Percentiles rank a stretch among this genome's conserved stretches.
phyloP scores from a whole-genome alignment of 495 filamentous ascomycete species.

The Endocarpon pusillum region DNA sequence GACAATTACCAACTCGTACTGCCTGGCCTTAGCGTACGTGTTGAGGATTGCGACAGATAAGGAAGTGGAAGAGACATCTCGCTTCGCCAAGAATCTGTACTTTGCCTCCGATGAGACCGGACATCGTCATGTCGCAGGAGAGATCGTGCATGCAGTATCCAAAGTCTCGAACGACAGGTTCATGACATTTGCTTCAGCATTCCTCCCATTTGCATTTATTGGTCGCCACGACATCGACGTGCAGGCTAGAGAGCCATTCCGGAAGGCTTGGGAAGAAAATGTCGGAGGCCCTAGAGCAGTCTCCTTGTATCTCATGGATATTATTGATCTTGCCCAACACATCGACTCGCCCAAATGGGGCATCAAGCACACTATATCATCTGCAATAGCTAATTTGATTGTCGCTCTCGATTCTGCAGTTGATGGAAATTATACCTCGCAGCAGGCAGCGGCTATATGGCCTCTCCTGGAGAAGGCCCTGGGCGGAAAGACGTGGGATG shows the following conservation, averaged over 20 bases:
- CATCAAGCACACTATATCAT: slow-evolving; percentile 72
- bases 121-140: slow-evolving; percentile 54
- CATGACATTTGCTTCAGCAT: slow-evolving; percentile 49
- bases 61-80: slow-evolving; percentile 46
- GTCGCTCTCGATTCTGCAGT: slow-evolving; percentile 41
- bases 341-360: slow-evolving; percentile 70
- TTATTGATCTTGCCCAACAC: slow-evolving; percentile 47
- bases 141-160: slow-evolving; percentile 59
- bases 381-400: slow-evolving; percentile 59
- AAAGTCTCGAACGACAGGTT: slow-evolving; percentile 85
- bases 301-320: slow-evolving; percentile 68
- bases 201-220: slow-evolving; percentile 76
- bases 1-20: slow-evolving; percentile 73
- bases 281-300: slow-evolving; percentile 72
- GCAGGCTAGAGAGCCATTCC: slow-evolving; percentile 55
- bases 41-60: slow-evolving; percentile 56
- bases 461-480: slow-evolving; percentile 64
- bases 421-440: slow-evolving; percentile 19
- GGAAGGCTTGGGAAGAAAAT: slow-evolving; percentile 75
- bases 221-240: slow-evolving; percentile 71
- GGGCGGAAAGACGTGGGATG: slow-evolving; percentile 77
- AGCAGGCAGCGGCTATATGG: slow-evolving; percentile 53
- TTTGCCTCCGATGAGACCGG: slow-evolving; percentile 61
- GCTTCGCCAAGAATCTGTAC: slow-evolving; percentile 54
- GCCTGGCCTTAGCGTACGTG: slow-evolving; percentile 70